A percentile compares a stretch with the other conserved stretches of the same genome.
These are phyloP conservation scores for Boeremia exigua DNA, from an alignment of 2,329 filamentous ascomycete species.

Conservation along the genomic window DNA sequence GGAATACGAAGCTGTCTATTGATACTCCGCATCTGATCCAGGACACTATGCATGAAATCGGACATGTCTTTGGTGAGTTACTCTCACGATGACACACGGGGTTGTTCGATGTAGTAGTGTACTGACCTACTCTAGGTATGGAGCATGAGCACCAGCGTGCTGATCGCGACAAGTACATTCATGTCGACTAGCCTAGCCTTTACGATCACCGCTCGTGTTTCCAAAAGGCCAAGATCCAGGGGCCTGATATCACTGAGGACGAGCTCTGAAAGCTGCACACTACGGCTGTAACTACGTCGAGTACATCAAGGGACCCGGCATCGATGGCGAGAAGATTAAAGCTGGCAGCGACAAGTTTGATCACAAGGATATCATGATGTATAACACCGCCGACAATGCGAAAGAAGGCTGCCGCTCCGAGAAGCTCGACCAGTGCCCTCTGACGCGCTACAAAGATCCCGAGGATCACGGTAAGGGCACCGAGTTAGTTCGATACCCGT, in stretches of 20 bases:
- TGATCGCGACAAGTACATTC: conserved; percentile 12
- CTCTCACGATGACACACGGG: too few species aligned
- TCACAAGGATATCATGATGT: conserved; percentile 3
- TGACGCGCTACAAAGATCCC: background rate
- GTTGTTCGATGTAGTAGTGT: background rate
- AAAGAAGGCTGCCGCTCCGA: background rate
- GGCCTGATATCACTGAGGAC: conserved; percentile 1
- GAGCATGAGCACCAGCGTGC: conserved; percentile 10
- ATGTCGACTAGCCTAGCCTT: background rate
- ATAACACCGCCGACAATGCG: background rate
- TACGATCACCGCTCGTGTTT: background rate
- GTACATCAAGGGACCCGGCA: background rate
- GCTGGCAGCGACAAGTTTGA: background rate
- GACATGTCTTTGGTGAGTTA: background rate
- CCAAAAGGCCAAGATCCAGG: background rate
- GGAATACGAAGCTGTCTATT: background rate
- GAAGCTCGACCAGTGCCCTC: background rate
- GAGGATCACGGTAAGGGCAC: background rate
- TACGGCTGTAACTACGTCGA: background rate
- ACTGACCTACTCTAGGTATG: conserved; percentile 3
- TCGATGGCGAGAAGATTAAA: background rate
- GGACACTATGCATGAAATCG: conserved; percentile 2
- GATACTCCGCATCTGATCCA: background rate
- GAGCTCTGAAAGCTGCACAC: background rate
- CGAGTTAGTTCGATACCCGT: background rate